Percentiles rank a stretch among this genome's conserved stretches.
Evolutionary conservation across 2,329 filamentous ascomycete genomes (phyloP).

Genomic region (Fusarium nisikadoi): DNA sequence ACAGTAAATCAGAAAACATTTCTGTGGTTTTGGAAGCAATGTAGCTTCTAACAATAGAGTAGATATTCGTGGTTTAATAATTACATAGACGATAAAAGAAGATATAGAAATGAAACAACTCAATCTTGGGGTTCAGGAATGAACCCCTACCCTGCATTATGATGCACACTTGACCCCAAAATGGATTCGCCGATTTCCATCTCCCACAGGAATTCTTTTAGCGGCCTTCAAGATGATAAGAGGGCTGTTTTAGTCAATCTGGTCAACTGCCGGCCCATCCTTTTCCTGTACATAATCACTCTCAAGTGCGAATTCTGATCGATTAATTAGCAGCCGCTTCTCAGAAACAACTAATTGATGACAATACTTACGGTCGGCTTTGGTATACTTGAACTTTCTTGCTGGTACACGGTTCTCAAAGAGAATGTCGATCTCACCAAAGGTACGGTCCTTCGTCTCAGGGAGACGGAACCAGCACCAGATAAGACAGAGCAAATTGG

Average conservation of each 20-base stretch:
- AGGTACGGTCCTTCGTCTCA: constrained; percentile 45
- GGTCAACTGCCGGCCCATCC: not conserved
- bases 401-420: constrained; percentile 40
- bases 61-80: fast-evolving
- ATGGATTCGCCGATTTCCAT: not conserved
- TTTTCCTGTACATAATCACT: not conserved
- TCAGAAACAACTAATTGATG: fast-evolving
- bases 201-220: too few relatives aligned
- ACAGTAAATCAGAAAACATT: fast-evolving
- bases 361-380: constrained; percentile 37
- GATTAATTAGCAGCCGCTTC: fast-evolving
- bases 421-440: constrained; percentile 44
- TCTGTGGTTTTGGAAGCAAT: not conserved
- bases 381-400: constrained; percentile 44
- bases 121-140: not conserved
- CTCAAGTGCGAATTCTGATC: not conserved
- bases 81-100: not conserved
- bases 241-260: fast-evolving
- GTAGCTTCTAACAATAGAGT: fast-evolving
- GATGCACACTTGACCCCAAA: fast-evolving
- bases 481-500: constrained; percentile 50
- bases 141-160: not conserved
- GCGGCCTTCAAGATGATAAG: fast-evolving
- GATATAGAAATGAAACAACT: too few relatives aligned
- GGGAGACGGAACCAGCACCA: constrained; percentile 49